Evolutionary conservation across 495 filamentous ascomycete species (phyloP), one percentile per base, ranked within the genome.

Genomic region (Aspergillus olivimuriae): DNA sequence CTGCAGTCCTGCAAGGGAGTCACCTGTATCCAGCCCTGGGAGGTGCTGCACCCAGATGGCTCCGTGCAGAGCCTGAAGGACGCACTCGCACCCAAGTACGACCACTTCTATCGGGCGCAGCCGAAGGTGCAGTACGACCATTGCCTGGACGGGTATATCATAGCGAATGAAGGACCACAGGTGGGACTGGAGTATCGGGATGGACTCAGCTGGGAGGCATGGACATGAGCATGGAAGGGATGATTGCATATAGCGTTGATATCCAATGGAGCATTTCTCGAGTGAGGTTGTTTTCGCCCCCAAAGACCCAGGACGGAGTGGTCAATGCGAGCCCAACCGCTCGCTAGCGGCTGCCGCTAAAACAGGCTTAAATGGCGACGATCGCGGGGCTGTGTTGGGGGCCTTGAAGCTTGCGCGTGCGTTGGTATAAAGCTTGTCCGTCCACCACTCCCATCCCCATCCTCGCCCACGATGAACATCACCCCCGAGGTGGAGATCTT

Each of bases 1-100:
- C 61, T 82, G 23, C 84, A 86, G 53, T 78, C 77, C 3, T 86
- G 82, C 64, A 71, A 78, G 48, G 72, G 68, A 3, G 41, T 46
- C 23, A 73, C 72, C 0, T 84, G 81, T 49, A 66, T 72, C 9
- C 38, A 70, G 7, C 82, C 82, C 0, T 86, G 81, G 82, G 49
- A 63, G 33, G 66, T 70, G 1, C 65, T 84, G 0, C 81, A 84
- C 31, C 77, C 77, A 0, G 55, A 54, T 0, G 73, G 72, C 3
- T 63, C 56, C 2, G 67, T 71, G 11, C 30, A 38, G 9, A 63
- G 46, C 26, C 49, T 75, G 0, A 39, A 37, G 0, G 66, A 70
- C 30, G 69, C 71, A 14, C 35, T 86, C 11, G 57, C 65, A 4
- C 23, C 65, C 14, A 46, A 65, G 8, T 82, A 72, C 46, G 78